Evolutionary conservation across 176 grass and related monocot genomes (phyloP), one percentile per base, ranked within the genome.

Genomic region (Bolboschoenus planiculmis): DNA sequence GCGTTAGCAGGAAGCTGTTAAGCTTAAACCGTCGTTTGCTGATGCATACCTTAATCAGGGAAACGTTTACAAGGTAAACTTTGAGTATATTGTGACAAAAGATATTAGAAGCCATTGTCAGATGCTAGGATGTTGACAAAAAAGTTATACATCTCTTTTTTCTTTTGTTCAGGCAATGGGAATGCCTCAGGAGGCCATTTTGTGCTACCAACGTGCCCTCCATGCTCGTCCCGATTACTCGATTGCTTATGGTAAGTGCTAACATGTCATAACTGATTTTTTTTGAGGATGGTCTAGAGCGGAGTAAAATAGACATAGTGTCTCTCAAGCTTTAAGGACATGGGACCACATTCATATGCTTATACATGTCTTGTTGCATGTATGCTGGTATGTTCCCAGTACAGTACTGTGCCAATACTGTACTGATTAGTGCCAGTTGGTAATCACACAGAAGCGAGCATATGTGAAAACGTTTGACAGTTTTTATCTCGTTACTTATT

Each of bases 31-130:
- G 63, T 86, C 90, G 21, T 99, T 95, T 82, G 66, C 92, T 66
- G 96, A 99, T 91, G 96, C 96, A 35, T 88, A 99, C 90, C 91
- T 99, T 82, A 99, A 99, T 63, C 86, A 93, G 82, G 96, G 96
- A 84, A 99, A 95, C 65, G 96, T 99, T 16, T 99, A 93, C 81
- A 99, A 99, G 89, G 96, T 99, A 82, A 90, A 73, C 43, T 2
- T 51, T 13, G 2, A 51, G 44, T 72, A 37, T 37, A 57, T 85
- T 80, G 21, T 80, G 76, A 46, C 24, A 81, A 66, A n/a, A 81
- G 39, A 81, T 61, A 53, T 24, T 43, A 64, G 36, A 61, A 51
- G 43, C 46, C 42, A 31, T 31, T 33, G 9, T 76, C 8, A 76
- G 72, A 50, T 48, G 71, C 10, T 13, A 39, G 21, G 34, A 56